phyloP scores from a whole-genome alignment of 305 asterid genomes.

The Vinca major region DNA sequence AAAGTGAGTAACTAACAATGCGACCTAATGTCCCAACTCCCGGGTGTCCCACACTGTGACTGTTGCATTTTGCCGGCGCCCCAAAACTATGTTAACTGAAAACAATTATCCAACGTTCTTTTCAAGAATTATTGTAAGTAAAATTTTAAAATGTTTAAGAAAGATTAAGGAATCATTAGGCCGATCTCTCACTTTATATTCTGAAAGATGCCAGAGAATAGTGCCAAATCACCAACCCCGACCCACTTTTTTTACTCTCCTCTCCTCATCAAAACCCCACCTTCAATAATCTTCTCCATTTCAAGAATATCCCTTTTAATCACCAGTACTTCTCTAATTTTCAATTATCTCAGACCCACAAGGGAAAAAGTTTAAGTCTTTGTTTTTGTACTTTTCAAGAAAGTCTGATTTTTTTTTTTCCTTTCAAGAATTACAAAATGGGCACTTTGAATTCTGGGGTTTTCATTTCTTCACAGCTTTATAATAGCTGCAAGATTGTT shows the following conservation, averaged over 20 bases:
- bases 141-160: constrained; percentile 14
- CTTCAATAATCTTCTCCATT: not conserved
- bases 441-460: constrained; percentile 26
- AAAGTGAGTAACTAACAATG: too few relatives aligned
- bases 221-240: not conserved
- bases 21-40: too few relatives aligned
- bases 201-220: constrained; percentile 11
- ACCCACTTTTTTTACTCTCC: too few relatives aligned
- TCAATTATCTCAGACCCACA: constrained; percentile 6
- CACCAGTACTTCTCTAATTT: constrained; percentile 6
- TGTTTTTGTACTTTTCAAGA: constrained; percentile 13
- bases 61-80: not conserved
- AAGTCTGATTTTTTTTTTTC: not conserved
- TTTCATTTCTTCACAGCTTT: constrained; percentile 24
- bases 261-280: not conserved
- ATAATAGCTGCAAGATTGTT: constrained; percentile 23
- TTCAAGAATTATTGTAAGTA: not conserved
- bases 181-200: constrained; percentile 2
- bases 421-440: constrained; percentile 27
- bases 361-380: constrained; percentile 14
- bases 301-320: not conserved
- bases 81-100: not conserved
- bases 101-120: too few relatives aligned
- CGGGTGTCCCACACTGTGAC: too few relatives aligned
- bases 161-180: constrained; percentile 20